Conservation (phyloP, 1,284 basidiomycete genomes). For the Apiotrichum gracile region DNA sequence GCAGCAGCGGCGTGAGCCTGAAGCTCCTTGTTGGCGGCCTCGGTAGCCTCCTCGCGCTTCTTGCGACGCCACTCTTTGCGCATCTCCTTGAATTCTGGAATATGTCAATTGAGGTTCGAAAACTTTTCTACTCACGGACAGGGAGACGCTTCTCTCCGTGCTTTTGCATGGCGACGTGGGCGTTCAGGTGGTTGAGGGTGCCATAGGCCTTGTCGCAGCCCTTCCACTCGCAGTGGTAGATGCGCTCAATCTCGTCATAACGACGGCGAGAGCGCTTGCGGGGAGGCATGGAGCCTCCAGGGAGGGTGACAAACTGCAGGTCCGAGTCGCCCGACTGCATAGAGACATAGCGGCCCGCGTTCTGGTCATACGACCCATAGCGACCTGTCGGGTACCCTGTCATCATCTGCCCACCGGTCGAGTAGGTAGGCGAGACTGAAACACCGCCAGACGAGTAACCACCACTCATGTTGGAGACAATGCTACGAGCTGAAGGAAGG, state of each 20-base stretch:
- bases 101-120: background rate
- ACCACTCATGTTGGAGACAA: conserved; percentile 23
- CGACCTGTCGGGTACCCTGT: conserved; percentile 11
- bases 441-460: background rate
- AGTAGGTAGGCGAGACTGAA: conserved; percentile 4
- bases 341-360: conserved; percentile 5
- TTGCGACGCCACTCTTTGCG: conserved; percentile 90
- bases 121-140: conserved; percentile 40
- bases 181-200: conserved; percentile 55
- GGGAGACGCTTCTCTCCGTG: conserved; percentile 54
- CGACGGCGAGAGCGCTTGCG: conserved; percentile 48
- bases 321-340: background rate
- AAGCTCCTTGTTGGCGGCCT: conserved; percentile 19
- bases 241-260: conserved; percentile 54
- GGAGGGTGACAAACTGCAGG: conserved; percentile 21
- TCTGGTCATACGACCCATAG: conserved; percentile 28
- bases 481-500: conserved; percentile 31
- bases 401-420: conserved; percentile 4
- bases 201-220: conserved; percentile 54
- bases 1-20: conserved; percentile 6
- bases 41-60: conserved; percentile 62
- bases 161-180: conserved; percentile 55
- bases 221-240: conserved; percentile 53
- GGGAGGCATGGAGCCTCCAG: conserved; percentile 26
- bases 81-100: conserved; percentile 90